phyloP scores from a whole-genome alignment of 345 rosid species.

The Hibiscus syriacus region DNA sequence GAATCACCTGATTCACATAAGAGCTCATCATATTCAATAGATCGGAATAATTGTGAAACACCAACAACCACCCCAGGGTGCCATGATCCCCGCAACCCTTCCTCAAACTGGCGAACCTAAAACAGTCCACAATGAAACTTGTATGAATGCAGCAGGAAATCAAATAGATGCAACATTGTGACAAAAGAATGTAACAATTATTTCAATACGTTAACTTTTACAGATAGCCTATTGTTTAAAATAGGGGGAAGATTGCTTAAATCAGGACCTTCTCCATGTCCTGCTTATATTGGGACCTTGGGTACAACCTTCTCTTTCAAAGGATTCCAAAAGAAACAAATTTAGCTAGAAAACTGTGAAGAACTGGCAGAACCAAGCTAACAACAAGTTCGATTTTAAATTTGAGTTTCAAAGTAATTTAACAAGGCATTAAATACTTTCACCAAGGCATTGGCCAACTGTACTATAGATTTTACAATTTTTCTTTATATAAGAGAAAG shows the following conservation, averaged over 20 bases:
- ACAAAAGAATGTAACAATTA: background rate
- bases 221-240: background rate
- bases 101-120: constrained; percentile 41
- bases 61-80: constrained; percentile 35
- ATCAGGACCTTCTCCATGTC: background rate
- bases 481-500: background rate
- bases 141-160: background rate
- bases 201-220: background rate
- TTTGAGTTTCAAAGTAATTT: background rate
- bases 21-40: constrained; percentile 30
- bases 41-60: constrained; percentile 22
- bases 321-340: background rate
- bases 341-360: background rate
- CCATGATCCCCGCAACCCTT: constrained; percentile 38
- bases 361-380: background rate
- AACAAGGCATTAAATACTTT: background rate
- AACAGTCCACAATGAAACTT: background rate
- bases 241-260: background rate
- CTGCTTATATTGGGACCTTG: background rate
- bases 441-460: background rate
- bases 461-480: background rate
- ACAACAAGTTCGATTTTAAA: background rate
- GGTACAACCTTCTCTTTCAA: background rate
- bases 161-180: background rate
- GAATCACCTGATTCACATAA: constrained; percentile 21